Evolutionary conservation across 768 basidiomycete species (phyloP), one percentile per base, ranked within the genome.

Genomic region (Pleurotus giganteus): DNA sequence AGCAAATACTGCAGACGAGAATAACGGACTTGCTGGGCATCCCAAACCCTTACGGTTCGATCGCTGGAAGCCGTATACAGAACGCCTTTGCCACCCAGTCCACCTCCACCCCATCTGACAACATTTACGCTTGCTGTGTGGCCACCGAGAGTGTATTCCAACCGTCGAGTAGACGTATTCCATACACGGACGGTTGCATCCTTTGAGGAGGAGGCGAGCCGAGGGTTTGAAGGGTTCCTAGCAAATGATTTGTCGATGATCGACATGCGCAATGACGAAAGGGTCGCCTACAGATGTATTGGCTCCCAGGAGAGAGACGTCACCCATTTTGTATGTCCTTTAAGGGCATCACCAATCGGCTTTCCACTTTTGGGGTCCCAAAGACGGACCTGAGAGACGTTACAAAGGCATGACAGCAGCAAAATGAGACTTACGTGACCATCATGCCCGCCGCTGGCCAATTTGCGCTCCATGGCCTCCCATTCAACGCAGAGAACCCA

Each of bases 401-500:
- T 42, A 32, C 29, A 54, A 47, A 39, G 42, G 28, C 17, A 52
- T 50, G n/a, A 7, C 56, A 29, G 26, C 17, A 34, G 47, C 44
- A 55, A n/a, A 24, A 43, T 21, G 41, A 44, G n/a, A 66, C 78
- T 64, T 58, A 94, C 91, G 63, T 94, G 89, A 15, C 92, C 91
- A 68, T 99, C 95, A 65, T 98, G 89, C 0, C 94, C 94, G 1
- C 97, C 97, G 3, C 91, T 94, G 0, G 95, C 96, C 12, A 98
- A 72, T 62, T 86, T 88, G 41, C 94, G 75, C 65, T 98, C 95
- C 77, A 91, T 80, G 0, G 91, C 90, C 63, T 98, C 94, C 95
- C 96, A 99, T 65, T 98, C 97, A 4, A 94, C 91, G 61, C 94
- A 98, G 1, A 98, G 78, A 1, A 99, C 94, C 96, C 95, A 98